Conservation (phyloP, 2,329 filamentous ascomycete genomes). For the Claviceps sp. region DNA sequence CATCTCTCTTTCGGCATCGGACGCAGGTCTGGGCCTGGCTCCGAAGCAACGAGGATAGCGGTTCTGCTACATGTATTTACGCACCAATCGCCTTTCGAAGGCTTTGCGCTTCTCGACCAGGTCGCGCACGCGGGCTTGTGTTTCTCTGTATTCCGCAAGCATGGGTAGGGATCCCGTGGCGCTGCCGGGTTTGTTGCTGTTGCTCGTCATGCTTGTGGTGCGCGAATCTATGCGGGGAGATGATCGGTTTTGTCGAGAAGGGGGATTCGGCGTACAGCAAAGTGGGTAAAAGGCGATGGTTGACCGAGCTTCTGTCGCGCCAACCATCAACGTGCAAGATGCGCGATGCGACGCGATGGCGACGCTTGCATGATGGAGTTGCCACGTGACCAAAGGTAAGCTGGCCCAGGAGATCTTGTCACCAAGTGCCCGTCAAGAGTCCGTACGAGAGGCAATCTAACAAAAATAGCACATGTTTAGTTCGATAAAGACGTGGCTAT, state of each 20-base stretch:
- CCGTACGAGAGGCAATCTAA: too few species aligned
- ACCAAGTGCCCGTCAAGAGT: too few species aligned
- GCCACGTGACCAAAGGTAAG: background rate
- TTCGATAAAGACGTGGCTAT: too few species aligned
- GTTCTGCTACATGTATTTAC: conserved; percentile 3
- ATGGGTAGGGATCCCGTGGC: conserved; percentile 19
- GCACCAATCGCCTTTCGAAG: conserved; percentile 25
- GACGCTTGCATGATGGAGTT: background rate
- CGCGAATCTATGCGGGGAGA: background rate
- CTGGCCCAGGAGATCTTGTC: too few species aligned
- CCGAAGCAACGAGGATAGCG: too few species aligned
- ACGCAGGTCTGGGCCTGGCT: background rate
- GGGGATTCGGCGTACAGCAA: too few species aligned
- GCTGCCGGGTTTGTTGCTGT: conserved; percentile 17
- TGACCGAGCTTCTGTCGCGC: too few species aligned
- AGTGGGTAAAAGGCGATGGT: background rate
- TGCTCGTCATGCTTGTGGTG: conserved; percentile 20
- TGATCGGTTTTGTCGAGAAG: too few species aligned
- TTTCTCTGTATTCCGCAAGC: conserved; percentile 36
- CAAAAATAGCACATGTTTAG: too few species aligned
- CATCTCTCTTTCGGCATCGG: background rate
- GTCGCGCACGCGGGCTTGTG: conserved; percentile 33
- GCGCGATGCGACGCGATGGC: too few species aligned
- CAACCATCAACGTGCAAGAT: too few species aligned
- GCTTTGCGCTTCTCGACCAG: conserved; percentile 30